These are phyloP conservation scores for Pyrenula aspistea DNA, from an alignment of 495 filamentous ascomycete genomes.

Conservation along the genomic window DNA sequence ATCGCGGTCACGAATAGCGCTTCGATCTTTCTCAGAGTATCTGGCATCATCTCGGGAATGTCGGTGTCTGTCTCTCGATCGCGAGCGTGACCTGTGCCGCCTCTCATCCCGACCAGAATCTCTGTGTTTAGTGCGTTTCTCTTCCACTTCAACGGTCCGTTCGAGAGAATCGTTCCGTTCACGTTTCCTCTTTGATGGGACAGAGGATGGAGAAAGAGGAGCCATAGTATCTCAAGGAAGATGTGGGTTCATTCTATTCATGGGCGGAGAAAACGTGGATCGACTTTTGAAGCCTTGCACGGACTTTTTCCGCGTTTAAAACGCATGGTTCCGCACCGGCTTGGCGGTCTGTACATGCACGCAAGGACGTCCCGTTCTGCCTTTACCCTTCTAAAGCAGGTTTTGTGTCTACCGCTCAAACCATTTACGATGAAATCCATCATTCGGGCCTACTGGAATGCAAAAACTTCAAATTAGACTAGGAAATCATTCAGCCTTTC, in stretches of 20 bases:
- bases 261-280: not conserved
- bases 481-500: too few relatives aligned
- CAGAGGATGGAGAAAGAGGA: not conserved
- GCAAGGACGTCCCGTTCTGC: too few relatives aligned
- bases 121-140: constrained; percentile 4
- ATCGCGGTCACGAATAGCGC: constrained; percentile 16
- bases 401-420: too few relatives aligned
- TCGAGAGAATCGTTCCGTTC: not conserved
- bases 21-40: constrained; percentile 28
- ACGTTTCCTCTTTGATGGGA: not conserved
- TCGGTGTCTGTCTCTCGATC: constrained; percentile 21
- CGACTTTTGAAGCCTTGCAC: not conserved
- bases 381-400: too few relatives aligned
- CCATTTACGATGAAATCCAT: too few relatives aligned
- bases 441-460: too few relatives aligned
- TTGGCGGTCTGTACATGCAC: too few relatives aligned
- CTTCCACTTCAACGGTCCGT: not conserved
- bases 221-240: not conserved
- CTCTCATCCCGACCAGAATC: constrained; percentile 19
- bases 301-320: not conserved
- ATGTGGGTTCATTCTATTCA: not conserved
- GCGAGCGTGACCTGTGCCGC: constrained; percentile 27
- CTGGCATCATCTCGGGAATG: constrained; percentile 3
- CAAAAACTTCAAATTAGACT: too few relatives aligned
- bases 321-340: not conserved